phyloP scores from a whole-genome alignment of 805 yeast genomes.

The Candida loeiensis region DNA sequence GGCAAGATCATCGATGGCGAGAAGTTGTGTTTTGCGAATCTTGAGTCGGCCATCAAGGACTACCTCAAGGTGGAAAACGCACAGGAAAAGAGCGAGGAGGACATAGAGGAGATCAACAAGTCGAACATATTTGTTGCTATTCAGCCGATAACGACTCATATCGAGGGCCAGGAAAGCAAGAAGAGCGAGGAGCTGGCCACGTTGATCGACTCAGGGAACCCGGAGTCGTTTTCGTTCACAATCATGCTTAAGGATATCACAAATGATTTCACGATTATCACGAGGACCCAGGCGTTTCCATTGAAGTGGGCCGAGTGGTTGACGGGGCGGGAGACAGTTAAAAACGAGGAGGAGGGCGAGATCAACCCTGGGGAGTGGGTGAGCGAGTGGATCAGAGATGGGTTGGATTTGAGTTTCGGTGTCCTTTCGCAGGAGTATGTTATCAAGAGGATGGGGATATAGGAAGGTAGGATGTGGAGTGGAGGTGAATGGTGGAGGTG shows the following conservation, averaged over 20 bases:
- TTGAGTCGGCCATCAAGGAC: constrained; percentile 66
- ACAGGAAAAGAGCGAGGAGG: constrained; percentile 18
- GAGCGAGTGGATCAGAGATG: constrained; percentile 46
- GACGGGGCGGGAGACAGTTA: constrained; percentile 39
- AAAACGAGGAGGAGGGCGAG: constrained; percentile 18
- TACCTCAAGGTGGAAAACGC: constrained; percentile 22
- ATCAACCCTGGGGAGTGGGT: constrained; percentile 45
- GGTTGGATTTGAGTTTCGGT: constrained; percentile 76
- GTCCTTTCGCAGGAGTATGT: constrained; percentile 89
- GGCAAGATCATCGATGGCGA: constrained; percentile 84
- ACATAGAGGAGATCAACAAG: constrained; percentile 25
- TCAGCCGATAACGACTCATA: constrained; percentile 50
- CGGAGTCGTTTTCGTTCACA: constrained; percentile 68
- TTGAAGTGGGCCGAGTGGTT: constrained; percentile 91
- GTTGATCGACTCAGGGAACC: constrained; percentile 44
- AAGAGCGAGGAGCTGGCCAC: constrained; percentile 24
- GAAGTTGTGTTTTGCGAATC: constrained; percentile 81
- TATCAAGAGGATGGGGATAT: constrained; percentile 80
- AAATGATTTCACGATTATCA: constrained; percentile 68
- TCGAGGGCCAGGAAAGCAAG: constrained; percentile 16
- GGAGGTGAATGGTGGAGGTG: no score
- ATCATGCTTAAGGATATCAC: constrained; percentile 73
- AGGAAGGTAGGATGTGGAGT: no score
- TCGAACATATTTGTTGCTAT: constrained; percentile 72
- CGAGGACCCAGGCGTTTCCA: constrained; percentile 89